Evolutionary conservation across 768 basidiomycete species (phyloP).

Genomic region (Lentinula sp.): DNA sequence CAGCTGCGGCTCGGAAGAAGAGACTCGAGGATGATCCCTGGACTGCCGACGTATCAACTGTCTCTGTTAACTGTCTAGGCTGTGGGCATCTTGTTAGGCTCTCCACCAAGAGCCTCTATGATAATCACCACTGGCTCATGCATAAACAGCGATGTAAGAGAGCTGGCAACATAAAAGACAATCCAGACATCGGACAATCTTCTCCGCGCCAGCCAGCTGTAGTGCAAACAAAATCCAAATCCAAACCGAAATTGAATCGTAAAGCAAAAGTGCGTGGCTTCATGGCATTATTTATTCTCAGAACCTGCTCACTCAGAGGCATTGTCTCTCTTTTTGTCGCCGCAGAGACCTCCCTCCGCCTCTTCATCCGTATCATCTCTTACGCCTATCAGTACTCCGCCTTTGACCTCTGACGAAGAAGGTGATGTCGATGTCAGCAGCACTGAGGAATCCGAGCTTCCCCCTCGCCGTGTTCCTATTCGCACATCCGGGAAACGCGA

Average conservation of each 20-base stretch:
- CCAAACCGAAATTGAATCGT: background rate
- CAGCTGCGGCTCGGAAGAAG: conserved; percentile 34
- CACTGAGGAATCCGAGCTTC: background rate
- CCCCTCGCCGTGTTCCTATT: conserved; percentile 9
- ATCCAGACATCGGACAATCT: conserved; percentile 8
- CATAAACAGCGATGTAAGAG: conserved; percentile 57
- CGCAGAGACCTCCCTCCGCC: conserved; percentile 16
- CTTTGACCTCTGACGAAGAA: conserved; percentile 29
- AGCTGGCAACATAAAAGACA: conserved; percentile 15
- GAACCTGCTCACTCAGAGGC: background rate
- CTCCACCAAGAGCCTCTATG: conserved; percentile 60
- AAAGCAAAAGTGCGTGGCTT: background rate
- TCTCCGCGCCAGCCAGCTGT: background rate
- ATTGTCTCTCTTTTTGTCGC: background rate
- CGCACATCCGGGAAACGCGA: background rate
- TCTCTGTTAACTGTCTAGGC: conserved; percentile 46
- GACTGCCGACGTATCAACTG: conserved; percentile 43
- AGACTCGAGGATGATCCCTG: conserved; percentile 47
- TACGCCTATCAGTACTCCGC: conserved; percentile 25
- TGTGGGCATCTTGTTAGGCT: conserved; percentile 58
- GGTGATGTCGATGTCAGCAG: conserved; percentile 14
- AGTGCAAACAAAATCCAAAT: background rate
- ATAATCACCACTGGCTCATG: conserved; percentile 61
- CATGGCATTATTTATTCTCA: background rate
- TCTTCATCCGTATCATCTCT: conserved; percentile 22